These are phyloP conservation scores for Paramecium caudatum DNA, from an alignment of 73 alveolate species.

Conservation along the genomic window DNA sequence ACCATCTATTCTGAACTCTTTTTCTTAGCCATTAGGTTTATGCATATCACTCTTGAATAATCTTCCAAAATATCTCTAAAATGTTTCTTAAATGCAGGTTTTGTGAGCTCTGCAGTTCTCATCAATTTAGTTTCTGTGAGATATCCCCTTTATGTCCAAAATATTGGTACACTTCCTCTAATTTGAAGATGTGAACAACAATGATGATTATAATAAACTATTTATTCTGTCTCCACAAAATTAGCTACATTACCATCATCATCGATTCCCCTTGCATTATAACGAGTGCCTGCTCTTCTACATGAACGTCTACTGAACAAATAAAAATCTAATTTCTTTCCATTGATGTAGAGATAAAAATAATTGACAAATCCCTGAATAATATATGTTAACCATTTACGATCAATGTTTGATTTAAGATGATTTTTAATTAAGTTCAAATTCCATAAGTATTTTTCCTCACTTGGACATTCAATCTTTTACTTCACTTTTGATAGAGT, in stretches of 20 bases:
- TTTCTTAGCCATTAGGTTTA: conserved; percentile 94
- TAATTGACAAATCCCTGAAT: conserved; percentile 92
- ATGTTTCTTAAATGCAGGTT: conserved; percentile 83
- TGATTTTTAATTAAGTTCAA: conserved; percentile 84
- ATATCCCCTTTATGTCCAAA: conserved; percentile 94
- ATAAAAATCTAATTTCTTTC: conserved; percentile 82
- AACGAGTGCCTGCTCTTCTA: conserved; percentile 96
- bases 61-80: conserved; percentile 79
- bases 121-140: conserved; percentile 86
- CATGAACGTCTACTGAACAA: conserved; percentile 92
- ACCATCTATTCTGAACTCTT: conserved; percentile 92
- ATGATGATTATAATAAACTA: conserved; percentile 77
- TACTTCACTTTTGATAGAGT: conserved; percentile 76
- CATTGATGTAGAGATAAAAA: conserved; percentile 80
- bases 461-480: conserved; percentile 76
- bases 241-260: conserved; percentile 94
- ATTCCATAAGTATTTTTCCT: conserved; percentile 90
- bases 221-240: conserved; percentile 96
- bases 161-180: conserved; percentile 97
- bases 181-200: conserved; percentile 92
- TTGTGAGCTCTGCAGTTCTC: conserved; percentile 79
- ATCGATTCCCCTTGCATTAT: conserved; percentile 96
- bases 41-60: conserved; percentile 86
- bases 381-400: conserved; percentile 86
- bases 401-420: conserved; percentile 81